These are phyloP conservation scores for Tolypocladium paradoxum DNA, from an alignment of 2,329 filamentous ascomycete genomes.

Conservation along the genomic window DNA sequence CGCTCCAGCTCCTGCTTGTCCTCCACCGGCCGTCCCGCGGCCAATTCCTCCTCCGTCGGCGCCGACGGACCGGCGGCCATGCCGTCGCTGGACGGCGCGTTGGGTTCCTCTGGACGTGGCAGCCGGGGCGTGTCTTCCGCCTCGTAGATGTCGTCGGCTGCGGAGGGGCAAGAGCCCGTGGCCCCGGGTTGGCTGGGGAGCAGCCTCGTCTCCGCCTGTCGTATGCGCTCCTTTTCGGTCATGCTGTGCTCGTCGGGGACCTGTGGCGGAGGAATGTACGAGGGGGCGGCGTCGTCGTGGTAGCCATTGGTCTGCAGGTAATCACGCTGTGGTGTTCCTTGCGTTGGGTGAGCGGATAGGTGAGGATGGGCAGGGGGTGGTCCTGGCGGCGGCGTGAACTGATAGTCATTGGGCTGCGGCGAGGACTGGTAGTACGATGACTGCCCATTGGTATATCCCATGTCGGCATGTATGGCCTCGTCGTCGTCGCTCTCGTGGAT, in stretches of 20 bases:
- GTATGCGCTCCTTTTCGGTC: constrained; percentile 73
- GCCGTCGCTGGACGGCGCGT: constrained; percentile 6
- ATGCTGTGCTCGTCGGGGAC: constrained; percentile 49
- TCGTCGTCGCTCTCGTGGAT: constrained; percentile 22
- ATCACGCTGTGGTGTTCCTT: constrained; percentile 1
- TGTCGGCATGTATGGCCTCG: constrained; percentile 13
- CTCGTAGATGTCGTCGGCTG: constrained; percentile 38
- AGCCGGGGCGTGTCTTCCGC: constrained; percentile 27
- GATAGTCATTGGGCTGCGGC: constrained; percentile 22
- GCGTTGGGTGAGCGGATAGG: neutral
- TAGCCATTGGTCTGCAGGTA: constrained; percentile 9
- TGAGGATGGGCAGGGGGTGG: constrained; percentile 7
- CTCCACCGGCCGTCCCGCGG: constrained; percentile 29
- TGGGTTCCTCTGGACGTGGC: constrained; percentile 4
- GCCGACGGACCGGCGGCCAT: constrained; percentile 25
- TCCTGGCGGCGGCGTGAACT: constrained; percentile 1
- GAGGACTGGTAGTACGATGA: neutral
- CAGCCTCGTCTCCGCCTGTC: constrained; percentile 65
- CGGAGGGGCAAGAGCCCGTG: constrained; percentile 25
- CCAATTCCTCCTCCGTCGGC: constrained; percentile 35
- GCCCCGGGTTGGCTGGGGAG: constrained; percentile 64
- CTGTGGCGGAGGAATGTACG: constrained; percentile 50
- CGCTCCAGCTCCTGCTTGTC: constrained; percentile 75
- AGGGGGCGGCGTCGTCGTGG: constrained; percentile 22
- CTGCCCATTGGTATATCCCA: constrained; percentile 1